A percentile compares a stretch with the other conserved stretches of the same genome.
Evolutionary conservation across 1,284 basidiomycete genomes (phyloP).

Genomic region (Lentinula novae-zelandiae): DNA sequence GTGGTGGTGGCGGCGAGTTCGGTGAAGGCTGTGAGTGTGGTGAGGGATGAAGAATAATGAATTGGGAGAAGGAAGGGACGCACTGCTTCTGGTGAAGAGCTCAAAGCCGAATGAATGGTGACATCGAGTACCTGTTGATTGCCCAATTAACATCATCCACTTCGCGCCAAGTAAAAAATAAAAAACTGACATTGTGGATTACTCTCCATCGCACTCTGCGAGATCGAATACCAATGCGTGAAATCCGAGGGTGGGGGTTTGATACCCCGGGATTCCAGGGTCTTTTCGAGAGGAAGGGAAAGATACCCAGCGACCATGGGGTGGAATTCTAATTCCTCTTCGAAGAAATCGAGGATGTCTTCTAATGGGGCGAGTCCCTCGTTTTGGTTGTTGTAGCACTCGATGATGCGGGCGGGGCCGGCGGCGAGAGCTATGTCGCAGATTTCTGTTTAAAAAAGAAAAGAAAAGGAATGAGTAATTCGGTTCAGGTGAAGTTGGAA

Average conservation of each 20-base stretch:
- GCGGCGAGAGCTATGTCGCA: constrained; percentile 15
- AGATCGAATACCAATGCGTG: constrained; percentile 24
- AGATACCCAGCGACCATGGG: constrained; percentile 17
- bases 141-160: background rate
- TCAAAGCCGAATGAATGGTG: constrained; percentile 17
- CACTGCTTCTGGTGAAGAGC: constrained; percentile 16
- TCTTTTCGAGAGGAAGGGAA: constrained; percentile 18
- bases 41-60: background rate
- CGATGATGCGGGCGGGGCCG: constrained; percentile 15
- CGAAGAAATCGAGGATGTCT: background rate
- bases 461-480: background rate
- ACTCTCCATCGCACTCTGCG: constrained; percentile 23
- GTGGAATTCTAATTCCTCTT: background rate
- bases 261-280: constrained; percentile 23
- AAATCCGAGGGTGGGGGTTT: constrained; percentile 17
- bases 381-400: constrained; percentile 8
- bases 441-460: background rate
- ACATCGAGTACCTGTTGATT: constrained; percentile 20
- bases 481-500: too few relatives aligned
- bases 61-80: background rate
- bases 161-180: background rate
- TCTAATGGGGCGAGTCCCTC: constrained; percentile 1
- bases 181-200: constrained; percentile 26
- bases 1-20: background rate
- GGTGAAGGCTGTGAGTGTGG: background rate